These are phyloP conservation scores for Lathyrus tuberosus DNA, from an alignment of 306 rosid genomes.

Conservation along the genomic window DNA sequence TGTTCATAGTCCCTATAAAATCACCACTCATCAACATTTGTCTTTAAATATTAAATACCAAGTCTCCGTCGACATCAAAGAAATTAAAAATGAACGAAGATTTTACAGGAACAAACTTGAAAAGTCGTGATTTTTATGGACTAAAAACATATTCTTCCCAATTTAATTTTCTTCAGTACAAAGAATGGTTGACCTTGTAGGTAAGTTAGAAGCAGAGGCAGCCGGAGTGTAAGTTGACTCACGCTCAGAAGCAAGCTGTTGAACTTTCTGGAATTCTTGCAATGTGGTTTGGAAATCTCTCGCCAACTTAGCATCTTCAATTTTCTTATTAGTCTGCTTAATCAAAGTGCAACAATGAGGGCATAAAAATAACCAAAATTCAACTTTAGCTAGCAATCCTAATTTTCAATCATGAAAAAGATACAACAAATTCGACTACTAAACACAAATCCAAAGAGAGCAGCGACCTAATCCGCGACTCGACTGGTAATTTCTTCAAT, in stretches of 20 bases:
- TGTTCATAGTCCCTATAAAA: neutral
- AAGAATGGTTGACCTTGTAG: slow-evolving; percentile 43
- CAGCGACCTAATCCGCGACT: too few species aligned
- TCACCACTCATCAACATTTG: neutral
- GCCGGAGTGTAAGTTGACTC: slow-evolving; percentile 66
- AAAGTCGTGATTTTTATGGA: neutral
- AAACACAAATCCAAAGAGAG: neutral
- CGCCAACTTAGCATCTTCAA: slow-evolving; percentile 81
- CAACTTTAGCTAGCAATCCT: neutral
- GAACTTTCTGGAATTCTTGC: slow-evolving; percentile 78
- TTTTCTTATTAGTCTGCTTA: slow-evolving; percentile 58
- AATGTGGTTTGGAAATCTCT: slow-evolving; percentile 77
- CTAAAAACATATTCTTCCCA: neutral
- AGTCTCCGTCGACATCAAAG: neutral
- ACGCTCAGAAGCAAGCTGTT: slow-evolving; percentile 77
- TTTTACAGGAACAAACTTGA: neutral
- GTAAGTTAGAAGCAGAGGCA: slow-evolving; percentile 43
- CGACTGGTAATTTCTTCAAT: too few species aligned
- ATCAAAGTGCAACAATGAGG: slow-evolving; percentile 1
- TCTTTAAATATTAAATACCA: neutral
- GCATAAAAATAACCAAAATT: neutral
- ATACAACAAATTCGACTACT: neutral
- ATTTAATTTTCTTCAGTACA: neutral
- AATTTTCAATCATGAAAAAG: slow-evolving; percentile 16
- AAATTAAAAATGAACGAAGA: neutral